Evolutionary conservation across 371 early-diverging fungal genomes (phyloP).

Genomic region (Rhizopus arrhizus): DNA sequence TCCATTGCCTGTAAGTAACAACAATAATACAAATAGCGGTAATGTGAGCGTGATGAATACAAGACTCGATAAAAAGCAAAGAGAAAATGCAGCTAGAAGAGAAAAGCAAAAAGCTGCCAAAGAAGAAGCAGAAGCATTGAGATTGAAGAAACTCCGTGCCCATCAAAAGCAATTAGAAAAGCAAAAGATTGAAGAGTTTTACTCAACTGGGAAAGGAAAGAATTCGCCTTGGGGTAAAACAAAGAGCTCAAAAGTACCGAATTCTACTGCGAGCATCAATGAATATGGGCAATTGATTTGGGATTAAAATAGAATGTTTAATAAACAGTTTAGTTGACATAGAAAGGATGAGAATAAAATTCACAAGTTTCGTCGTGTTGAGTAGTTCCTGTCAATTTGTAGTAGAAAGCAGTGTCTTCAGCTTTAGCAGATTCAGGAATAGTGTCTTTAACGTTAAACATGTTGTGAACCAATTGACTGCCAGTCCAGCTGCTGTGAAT

Average conservation of each 20-base stretch:
- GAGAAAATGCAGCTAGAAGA: slow-evolving; percentile 48
- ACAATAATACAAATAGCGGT: not conserved
- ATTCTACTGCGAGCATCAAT: slow-evolving; percentile 34
- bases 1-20: not conserved
- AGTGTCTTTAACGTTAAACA: slow-evolving; percentile 48
- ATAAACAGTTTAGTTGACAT: slow-evolving; percentile 24
- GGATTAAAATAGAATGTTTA: slow-evolving; percentile 28
- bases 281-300: slow-evolving; percentile 49
- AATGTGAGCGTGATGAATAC: slow-evolving; percentile 6
- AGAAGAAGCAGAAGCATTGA: slow-evolving; percentile 39
- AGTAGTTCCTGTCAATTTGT: slow-evolving; percentile 42
- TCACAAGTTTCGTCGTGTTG: slow-evolving; percentile 46
- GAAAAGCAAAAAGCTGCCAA: slow-evolving; percentile 52
- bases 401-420: slow-evolving; percentile 46
- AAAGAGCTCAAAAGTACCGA: slow-evolving; percentile 31
- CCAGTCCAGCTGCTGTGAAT: slow-evolving; percentile 45
- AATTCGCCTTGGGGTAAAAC: slow-evolving; percentile 42
- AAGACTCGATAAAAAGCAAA: slow-evolving; percentile 56
- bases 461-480: slow-evolving; percentile 24
- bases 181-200: slow-evolving; percentile 42
- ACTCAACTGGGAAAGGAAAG: slow-evolving; percentile 45
- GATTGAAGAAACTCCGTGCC: slow-evolving; percentile 51
- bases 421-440: slow-evolving; percentile 29
- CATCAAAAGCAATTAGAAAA: slow-evolving; percentile 52
- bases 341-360: slow-evolving; percentile 54